phyloP scores from a whole-genome alignment of 1,284 basidiomycete species.

The Takashimella koratensis region DNA sequence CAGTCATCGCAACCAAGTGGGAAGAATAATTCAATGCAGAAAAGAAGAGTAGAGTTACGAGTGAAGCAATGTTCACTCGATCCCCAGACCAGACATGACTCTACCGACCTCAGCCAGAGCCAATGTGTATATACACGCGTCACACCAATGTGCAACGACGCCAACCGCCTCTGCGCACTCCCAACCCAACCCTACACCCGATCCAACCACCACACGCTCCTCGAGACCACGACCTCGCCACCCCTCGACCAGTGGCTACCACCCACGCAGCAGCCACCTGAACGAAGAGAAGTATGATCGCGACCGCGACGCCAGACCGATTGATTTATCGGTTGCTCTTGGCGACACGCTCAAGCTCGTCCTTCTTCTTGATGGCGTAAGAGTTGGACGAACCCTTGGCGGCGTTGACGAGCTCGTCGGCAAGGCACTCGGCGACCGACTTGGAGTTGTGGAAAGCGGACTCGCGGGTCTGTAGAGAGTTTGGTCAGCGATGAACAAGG shows the following conservation, averaged over 20 bases:
- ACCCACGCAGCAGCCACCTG: not conserved
- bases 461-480: conserved; percentile 77
- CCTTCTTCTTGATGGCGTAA: conserved; percentile 84
- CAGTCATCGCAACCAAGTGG: not conserved
- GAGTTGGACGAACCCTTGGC: conserved; percentile 99
- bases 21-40: conserved; percentile 23
- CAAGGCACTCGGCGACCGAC: conserved; percentile 96
- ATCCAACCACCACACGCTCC: not conserved
- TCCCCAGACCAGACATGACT: conserved; percentile 5
- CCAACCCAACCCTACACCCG: not conserved
- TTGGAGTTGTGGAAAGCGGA: conserved; percentile 99
- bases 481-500: too few species aligned
- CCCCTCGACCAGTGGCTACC: too few species aligned
- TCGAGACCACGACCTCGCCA: not conserved
- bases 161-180: conserved; percentile 11
- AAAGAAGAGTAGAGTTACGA: conserved; percentile 12
- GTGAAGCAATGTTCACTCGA: conserved; percentile 13
- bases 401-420: conserved; percentile 99
- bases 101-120: not conserved
- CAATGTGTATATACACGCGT: not conserved
- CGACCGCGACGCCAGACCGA: conserved; percentile 1
- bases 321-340: conserved; percentile 90
- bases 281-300: conserved; percentile 2
- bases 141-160: conserved; percentile 17
- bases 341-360: conserved; percentile 92